phyloP scores from a whole-genome alignment of 2,329 filamentous ascomycete genomes.

The Microdochium paspali region DNA sequence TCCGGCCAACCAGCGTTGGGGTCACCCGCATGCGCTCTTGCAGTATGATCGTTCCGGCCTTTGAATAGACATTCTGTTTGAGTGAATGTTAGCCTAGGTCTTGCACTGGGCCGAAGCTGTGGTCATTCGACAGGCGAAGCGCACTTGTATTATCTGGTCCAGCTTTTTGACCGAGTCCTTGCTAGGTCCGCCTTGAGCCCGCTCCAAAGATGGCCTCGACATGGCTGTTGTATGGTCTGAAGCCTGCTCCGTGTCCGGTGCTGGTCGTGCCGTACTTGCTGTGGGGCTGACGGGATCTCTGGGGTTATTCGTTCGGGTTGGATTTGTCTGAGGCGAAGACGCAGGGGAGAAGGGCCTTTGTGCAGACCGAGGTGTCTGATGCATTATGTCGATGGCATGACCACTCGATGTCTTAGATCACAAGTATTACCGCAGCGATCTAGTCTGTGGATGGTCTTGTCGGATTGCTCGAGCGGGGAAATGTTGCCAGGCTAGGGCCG shows the following conservation, averaged over 20 bases:
- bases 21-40: slow-evolving; percentile 66
- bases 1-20: slow-evolving; percentile 17
- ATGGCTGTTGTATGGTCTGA: slow-evolving; percentile 28
- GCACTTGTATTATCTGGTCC: slow-evolving; percentile 87
- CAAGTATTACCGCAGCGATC: neutral
- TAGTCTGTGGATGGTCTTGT: neutral
- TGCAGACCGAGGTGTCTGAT: slow-evolving; percentile 76
- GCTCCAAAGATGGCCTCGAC: slow-evolving; percentile 36
- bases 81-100: neutral
- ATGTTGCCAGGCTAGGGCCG: neutral
- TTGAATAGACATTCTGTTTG: slow-evolving; percentile 80
- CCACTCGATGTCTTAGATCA: neutral
- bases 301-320: slow-evolving; percentile 62
- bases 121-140: slow-evolving; percentile 8
- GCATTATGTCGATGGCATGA: slow-evolving; percentile 48
- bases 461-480: neutral
- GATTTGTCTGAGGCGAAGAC: slow-evolving; percentile 62
- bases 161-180: slow-evolving; percentile 68
- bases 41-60: slow-evolving; percentile 75
- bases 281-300: slow-evolving; percentile 45
- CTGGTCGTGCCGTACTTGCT: neutral
- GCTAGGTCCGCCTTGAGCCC: slow-evolving; percentile 37
- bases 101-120: slow-evolving; percentile 1
- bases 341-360: slow-evolving; percentile 66
- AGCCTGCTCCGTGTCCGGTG: slow-evolving; percentile 14